Percentiles rank a stretch among this genome's conserved stretches.
Evolutionary conservation across 108 stramenopile genomes (phyloP).

Genomic region (Nitzschia sp.): DNA sequence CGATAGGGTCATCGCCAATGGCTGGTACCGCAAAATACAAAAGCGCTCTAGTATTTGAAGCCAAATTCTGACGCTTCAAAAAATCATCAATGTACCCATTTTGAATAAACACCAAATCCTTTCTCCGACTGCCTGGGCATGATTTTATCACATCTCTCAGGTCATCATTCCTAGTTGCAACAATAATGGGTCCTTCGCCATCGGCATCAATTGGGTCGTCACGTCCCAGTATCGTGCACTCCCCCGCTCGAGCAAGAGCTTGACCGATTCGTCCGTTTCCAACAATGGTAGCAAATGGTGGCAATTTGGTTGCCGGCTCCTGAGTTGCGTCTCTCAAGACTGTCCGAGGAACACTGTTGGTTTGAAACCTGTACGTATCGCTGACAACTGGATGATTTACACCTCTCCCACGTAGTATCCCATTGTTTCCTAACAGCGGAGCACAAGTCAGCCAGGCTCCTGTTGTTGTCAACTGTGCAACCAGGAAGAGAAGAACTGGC

Average conservation of each 20-base stretch:
- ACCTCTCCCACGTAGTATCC: too few species aligned
- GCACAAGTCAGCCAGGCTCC: too few species aligned
- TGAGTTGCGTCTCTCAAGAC: neutral
- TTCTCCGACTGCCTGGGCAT: constrained; percentile 66
- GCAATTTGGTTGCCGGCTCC: neutral
- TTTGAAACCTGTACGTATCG: too few species aligned
- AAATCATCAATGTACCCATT: constrained; percentile 88
- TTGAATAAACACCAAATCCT: constrained; percentile 92
- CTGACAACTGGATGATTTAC: too few species aligned
- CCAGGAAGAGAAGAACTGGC: too few species aligned
- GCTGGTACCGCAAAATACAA: constrained; percentile 85
- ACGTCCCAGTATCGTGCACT: constrained; percentile 51
- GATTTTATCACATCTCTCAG: constrained; percentile 77
- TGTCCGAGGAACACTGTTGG: neutral
- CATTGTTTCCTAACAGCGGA: too few species aligned
- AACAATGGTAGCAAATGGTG: constrained; percentile 45
- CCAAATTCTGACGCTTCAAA: constrained; percentile 60
- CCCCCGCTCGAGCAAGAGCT: constrained; percentile 43
- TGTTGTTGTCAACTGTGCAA: too few species aligned
- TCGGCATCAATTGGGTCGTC: constrained; percentile 58
- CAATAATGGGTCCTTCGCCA: constrained; percentile 72
- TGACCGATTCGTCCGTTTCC: constrained; percentile 77
- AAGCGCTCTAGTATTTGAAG: constrained; percentile 80
- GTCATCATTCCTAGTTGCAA: constrained; percentile 92
- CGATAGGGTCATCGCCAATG: constrained; percentile 80